Evolutionary conservation across 2,329 filamentous ascomycete genomes (phyloP), one percentile per base, ranked within the genome.

Genomic region (Nigrograna mackinnonii): DNA sequence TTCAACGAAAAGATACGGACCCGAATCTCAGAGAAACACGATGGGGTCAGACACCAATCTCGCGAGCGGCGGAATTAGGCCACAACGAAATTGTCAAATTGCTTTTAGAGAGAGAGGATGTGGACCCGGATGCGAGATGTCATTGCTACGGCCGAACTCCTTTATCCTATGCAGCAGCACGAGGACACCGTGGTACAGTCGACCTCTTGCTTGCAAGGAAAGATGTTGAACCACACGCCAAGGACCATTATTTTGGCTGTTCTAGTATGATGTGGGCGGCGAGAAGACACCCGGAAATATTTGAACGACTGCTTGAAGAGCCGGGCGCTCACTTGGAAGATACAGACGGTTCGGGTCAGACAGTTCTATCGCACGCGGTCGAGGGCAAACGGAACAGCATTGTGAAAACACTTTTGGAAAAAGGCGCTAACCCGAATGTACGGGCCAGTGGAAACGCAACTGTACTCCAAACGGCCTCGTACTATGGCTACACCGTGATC

Each of bases 181-280:
- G 37, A 6, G 35, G 45, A n/a, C 35, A 51, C 28, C 19, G 38
- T 17, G 14, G 21, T 35, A 37, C 41, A 33, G 37, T 46, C 14
- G 26, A 42, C 37, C 32, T 44, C 18, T 37, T 47, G 19, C 31
- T 44, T 5, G n/a, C n/a, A n/a, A 34, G 47, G 4, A 44, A 43
- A 12, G 42, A 42, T 18, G 33, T 37, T n/a, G 32, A 45, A 9
- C n/a, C 43, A 13, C 38, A 51, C 20, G 41, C 35, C 11, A 12
- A 41, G 20, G 31, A 24, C 18, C 9, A 4, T 12, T 14, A 17
- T 4, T 22, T 24, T 26, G 35, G 40, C 19, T 35, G 17, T n/a
- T 19, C 26, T 31, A 33, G 51, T 6, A 37, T 48, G 13, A n/a
- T n/a, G n/a, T 28, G 24, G 24, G 24, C 24, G 9, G 24, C n/a